Evolutionary conservation across 208 protist genomes (phyloP).

Genomic region (Lotmaria passim): DNA sequence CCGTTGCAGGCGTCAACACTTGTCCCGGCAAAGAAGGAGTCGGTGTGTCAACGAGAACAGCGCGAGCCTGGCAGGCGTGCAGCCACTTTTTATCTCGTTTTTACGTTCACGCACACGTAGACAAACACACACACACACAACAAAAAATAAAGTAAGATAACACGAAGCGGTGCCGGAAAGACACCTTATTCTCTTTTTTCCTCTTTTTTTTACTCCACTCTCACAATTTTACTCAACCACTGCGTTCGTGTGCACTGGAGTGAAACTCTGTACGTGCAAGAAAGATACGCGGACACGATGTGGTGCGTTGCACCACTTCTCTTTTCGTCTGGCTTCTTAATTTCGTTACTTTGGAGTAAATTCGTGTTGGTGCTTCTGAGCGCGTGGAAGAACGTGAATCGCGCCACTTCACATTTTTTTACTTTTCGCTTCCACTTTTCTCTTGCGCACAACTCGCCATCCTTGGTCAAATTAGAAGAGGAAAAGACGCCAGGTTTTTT

Average conservation of each 20-base stretch:
- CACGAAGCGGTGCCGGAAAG: neutral
- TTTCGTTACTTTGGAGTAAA: neutral
- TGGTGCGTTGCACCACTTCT: neutral
- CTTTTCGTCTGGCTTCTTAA: neutral
- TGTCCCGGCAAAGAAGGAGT: too few relatives aligned
- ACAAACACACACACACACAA: too few relatives aligned
- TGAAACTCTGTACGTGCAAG: neutral
- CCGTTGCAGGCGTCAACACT: too few relatives aligned
- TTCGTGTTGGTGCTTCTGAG: neutral
- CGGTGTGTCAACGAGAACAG: too few relatives aligned
- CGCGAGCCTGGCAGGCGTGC: too few relatives aligned
- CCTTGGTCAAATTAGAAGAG: slow-evolving; percentile 5
- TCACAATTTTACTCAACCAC: neutral
- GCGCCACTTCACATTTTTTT: too few relatives aligned
- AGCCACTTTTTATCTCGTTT: too few relatives aligned
- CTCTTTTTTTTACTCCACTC: neutral
- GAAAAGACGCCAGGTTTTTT: too few relatives aligned
- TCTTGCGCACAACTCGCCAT: neutral
- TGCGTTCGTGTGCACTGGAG: neutral
- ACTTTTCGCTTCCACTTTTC: neutral
- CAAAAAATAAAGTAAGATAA: neutral
- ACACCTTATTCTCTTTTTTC: neutral
- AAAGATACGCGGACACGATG: too few relatives aligned
- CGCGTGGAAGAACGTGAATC: too few relatives aligned
- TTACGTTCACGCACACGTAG: too few relatives aligned